These are phyloP conservation scores for Multifurca ochricompacta DNA, from an alignment of 768 basidiomycete species.

Conservation along the genomic window DNA sequence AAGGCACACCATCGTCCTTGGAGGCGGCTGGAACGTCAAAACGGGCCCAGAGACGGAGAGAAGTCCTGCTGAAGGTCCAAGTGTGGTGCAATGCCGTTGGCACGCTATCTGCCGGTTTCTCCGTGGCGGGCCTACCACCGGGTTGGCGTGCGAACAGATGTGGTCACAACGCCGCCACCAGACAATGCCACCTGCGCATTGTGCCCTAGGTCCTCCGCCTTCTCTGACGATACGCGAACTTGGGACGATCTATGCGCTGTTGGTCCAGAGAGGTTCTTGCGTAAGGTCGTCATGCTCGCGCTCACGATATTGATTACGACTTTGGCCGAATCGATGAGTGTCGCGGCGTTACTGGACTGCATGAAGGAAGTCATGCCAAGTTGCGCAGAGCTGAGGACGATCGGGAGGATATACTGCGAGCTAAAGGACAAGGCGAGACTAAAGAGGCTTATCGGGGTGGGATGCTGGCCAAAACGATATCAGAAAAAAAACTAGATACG, in stretches of 20 bases:
- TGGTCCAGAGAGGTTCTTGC: neutral
- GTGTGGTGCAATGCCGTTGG: no score
- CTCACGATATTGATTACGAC: constrained; percentile 5
- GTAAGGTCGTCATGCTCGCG: neutral
- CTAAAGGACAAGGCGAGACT: neutral
- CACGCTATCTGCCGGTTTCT: neutral
- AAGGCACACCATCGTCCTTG: no score
- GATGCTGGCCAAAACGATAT: neutral
- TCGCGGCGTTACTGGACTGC: neutral
- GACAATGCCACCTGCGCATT: no score
- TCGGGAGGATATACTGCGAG: constrained; percentile 1
- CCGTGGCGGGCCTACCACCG: neutral
- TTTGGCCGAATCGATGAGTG: constrained; percentile 5
- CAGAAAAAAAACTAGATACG: no score
- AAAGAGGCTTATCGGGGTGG: neutral
- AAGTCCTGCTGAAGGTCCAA: no score
- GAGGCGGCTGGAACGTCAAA: no score
- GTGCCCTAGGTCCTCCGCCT: neutral
- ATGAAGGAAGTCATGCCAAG: neutral
- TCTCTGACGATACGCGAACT: neutral
- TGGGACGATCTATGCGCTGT: neutral
- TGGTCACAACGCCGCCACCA: neutral
- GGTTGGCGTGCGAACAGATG: neutral
- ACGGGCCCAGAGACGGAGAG: no score
- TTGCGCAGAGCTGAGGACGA: neutral